These are phyloP conservation scores for Parmales sp. DNA, from an alignment of 108 stramenopile species.

Conservation along the genomic window DNA sequence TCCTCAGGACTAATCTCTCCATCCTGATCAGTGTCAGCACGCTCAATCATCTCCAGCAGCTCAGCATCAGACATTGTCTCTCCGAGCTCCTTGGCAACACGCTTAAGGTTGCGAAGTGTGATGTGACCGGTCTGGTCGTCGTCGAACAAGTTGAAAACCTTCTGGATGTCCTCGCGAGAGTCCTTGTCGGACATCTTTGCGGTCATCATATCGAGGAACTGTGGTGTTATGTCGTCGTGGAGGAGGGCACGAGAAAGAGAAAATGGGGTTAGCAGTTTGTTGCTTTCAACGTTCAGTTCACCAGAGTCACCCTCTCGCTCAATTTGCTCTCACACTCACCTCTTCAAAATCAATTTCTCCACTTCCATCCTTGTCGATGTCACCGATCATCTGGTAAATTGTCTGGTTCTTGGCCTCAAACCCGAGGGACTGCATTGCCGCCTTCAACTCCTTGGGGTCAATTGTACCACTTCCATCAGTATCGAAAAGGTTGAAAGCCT, in stretches of 20 bases:
- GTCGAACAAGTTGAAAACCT: conserved; percentile 96
- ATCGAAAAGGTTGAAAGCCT: conserved; percentile 56
- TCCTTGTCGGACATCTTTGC: conserved; percentile 65
- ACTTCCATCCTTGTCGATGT: conserved; percentile 60
- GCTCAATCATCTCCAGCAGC: conserved; percentile 95
- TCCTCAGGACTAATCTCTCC: conserved; percentile 79
- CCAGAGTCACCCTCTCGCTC: conserved; percentile 33
- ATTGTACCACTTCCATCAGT: conserved; percentile 56
- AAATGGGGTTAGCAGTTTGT: too few species aligned
- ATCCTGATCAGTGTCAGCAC: conserved; percentile 70
- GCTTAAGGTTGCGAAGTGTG: conserved; percentile 75
- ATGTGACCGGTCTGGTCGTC: conserved; percentile 90
- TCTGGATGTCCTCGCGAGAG: conserved; percentile 57
- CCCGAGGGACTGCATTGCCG: conserved; percentile 79
- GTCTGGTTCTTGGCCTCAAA: conserved; percentile 84
- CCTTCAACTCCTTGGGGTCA: conserved; percentile 81
- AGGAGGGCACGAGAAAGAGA: conserved; percentile 40
- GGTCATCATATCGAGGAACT: conserved; percentile 90
- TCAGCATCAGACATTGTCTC: conserved; percentile 95
- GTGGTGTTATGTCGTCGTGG: too few species aligned
- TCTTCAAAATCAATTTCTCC: conserved; percentile 23
- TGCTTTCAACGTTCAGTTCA: conserved; percentile 36
- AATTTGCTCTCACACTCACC: too few species aligned
- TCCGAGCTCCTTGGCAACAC: conserved; percentile 90
- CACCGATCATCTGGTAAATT: conserved; percentile 69